Conservation (phyloP, 2,329 filamentous ascomycete genomes). For the Davidsoniella eucalypti region DNA sequence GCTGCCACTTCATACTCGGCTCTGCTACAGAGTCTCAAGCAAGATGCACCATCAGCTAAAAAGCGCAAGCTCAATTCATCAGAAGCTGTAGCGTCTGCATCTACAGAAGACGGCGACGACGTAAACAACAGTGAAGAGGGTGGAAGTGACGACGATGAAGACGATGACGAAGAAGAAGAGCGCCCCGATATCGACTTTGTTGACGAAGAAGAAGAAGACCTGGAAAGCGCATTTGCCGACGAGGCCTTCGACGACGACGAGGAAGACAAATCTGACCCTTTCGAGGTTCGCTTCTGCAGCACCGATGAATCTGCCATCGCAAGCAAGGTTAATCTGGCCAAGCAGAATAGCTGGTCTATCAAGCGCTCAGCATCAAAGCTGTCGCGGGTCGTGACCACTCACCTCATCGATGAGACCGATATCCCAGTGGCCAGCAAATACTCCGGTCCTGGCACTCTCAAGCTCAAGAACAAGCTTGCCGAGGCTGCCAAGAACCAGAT, state of each 20-base stretch:
- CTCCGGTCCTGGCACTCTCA: slow-evolving; percentile 28
- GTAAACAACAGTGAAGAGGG: neutral
- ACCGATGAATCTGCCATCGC: slow-evolving; percentile 46
- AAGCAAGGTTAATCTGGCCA: slow-evolving; percentile 32
- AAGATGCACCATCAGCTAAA: slow-evolving; percentile 30
- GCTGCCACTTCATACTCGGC: slow-evolving; percentile 34
- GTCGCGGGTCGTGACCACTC: slow-evolving; percentile 30
- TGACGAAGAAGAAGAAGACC: slow-evolving; percentile 22
- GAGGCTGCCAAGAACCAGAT: slow-evolving; percentile 36
- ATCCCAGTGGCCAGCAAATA: slow-evolving; percentile 16
- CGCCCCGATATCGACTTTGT: slow-evolving; percentile 21
- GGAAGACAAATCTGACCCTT: slow-evolving; percentile 48
- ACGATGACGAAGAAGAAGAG: slow-evolving; percentile 18
- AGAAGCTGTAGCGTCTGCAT: slow-evolving; percentile 15
- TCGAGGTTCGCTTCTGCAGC: slow-evolving; percentile 61
- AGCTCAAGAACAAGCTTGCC: slow-evolving; percentile 55
- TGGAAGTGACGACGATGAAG: slow-evolving; percentile 10
- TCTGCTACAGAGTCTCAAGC: slow-evolving; percentile 39
- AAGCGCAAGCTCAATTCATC: slow-evolving; percentile 37
- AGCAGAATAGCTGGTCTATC: slow-evolving; percentile 34
- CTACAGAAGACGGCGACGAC: slow-evolving; percentile 12
- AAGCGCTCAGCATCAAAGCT: slow-evolving; percentile 30
- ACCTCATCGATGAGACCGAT: slow-evolving; percentile 24
- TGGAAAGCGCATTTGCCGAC: slow-evolving; percentile 27
- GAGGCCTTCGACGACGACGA: slow-evolving; percentile 27